Base-by-base conservation (phyloP, 2,329 filamentous ascomycete genomes). In the Clarireedia monteithiana region DNA sequence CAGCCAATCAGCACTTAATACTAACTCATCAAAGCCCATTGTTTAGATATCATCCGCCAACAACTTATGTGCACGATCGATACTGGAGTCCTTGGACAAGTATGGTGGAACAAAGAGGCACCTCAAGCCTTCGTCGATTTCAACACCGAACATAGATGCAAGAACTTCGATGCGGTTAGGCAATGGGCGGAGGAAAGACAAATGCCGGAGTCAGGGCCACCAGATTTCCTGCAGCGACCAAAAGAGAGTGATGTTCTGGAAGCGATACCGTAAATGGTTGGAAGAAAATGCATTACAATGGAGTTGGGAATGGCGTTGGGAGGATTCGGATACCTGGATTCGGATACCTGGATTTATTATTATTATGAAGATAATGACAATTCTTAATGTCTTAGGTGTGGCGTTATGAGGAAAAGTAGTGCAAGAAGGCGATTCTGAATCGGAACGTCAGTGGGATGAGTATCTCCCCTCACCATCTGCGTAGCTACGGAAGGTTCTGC, bases 61-160 rank as follows among this genome's bases (percentile, higher is more conserved):
- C 75, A 81, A 52, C 67, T 82, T 12, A 82, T 81, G 77, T 82
- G 78, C 62, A 75, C 71, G 2, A 69, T 75, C 0, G 77, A 81
- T 56, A 71, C 77, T 7, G 78, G 77, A 2, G 71, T 82, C 1
- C 68, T 81, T 0, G 78, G 77, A 2, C 78, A 81, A 58, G 69
- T 81, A 9, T 82, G 79, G 79, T 75, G 75, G 61, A 71, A 79
- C 39, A 63, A 62, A n/a, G 59, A 67, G 4, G 66, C 68, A 6
- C 72, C 73, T 1, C 63, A 63, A 46, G 65, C 67, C 1, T 80
- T 77, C 60, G 74, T 79, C 2, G 77, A 82, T 63, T 80, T 82
- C 68, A 79, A 79, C 58, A 81, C 76, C 0, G 66, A 73, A 58
- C 79, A 82, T 60, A 71, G 71, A 44, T 81, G 79, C 61, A 73